These are phyloP conservation scores for Tulasnella sp. DNA, from an alignment of 768 basidiomycete genomes.

Conservation along the genomic window DNA sequence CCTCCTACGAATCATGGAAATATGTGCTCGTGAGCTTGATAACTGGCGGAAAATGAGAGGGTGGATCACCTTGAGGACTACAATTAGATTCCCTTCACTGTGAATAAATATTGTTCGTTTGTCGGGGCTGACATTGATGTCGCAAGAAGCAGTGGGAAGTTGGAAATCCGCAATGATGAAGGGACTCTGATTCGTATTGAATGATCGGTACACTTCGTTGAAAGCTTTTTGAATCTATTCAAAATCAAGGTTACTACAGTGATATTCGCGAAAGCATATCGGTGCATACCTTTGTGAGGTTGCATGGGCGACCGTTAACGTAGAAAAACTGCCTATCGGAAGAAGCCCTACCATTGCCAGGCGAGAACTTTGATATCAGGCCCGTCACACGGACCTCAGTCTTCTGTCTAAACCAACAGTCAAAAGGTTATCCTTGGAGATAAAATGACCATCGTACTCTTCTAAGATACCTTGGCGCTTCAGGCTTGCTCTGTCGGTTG, in stretches of 20 bases:
- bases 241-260: not conserved
- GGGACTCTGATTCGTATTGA: conserved; percentile 70
- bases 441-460: not conserved
- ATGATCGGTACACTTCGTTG: conserved; percentile 88
- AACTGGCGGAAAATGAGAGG: not conserved
- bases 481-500: conserved; percentile 55
- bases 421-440: not conserved
- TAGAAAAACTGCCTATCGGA: conserved; percentile 90
- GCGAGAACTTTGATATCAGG: conserved; percentile 75
- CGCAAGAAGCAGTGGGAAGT: conserved; percentile 72
- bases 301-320: conserved; percentile 87
- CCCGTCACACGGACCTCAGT: conserved; percentile 60
- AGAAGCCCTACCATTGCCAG: conserved; percentile 70
- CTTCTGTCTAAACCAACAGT: conserved; percentile 25
- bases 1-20: conserved; percentile 44
- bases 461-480: conserved; percentile 35
- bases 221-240: conserved; percentile 78
- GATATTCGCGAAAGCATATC: not conserved
- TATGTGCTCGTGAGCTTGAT: not conserved
- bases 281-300: conserved; percentile 58
- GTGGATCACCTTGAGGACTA: conserved; percentile 64
- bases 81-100: conserved; percentile 74
- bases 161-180: conserved; percentile 80
- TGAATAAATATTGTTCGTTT: conserved; percentile 94
- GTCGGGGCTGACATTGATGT: conserved; percentile 95